A percentile compares a stretch with the other conserved stretches of the same genome.
Evolutionary conservation across 2,329 filamentous ascomycete species (phyloP).

Genomic region (Pseudogymnoascus sp.): DNA sequence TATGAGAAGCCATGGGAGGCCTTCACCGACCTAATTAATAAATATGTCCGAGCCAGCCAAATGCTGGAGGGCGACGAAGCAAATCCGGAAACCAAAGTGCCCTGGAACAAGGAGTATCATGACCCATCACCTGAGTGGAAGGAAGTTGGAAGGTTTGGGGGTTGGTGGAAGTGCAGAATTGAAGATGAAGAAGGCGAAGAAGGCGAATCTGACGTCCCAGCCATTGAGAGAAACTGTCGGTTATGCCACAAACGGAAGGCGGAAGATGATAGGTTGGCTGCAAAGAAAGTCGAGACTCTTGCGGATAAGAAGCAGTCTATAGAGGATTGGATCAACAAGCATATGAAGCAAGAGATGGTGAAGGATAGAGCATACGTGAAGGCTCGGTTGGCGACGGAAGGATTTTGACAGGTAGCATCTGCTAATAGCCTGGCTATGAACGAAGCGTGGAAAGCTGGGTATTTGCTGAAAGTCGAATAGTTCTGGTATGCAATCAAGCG

Average conservation of each 20-base stretch:
- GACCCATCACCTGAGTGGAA: slow-evolving; percentile 18
- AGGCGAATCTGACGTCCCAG: slow-evolving; percentile 8
- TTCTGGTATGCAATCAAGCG: background rate
- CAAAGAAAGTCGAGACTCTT: background rate
- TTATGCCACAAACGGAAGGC: background rate
- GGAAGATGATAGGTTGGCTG: background rate
- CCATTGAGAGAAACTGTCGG: background rate
- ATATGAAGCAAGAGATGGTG: background rate
- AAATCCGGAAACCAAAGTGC: background rate
- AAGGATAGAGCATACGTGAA: background rate
- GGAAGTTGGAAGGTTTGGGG: slow-evolving; percentile 13
- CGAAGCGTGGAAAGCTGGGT: background rate
- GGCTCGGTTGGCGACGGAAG: background rate
- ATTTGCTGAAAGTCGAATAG: background rate
- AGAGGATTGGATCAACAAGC: slow-evolving; percentile 1
- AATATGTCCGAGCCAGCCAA: slow-evolving; percentile 15
- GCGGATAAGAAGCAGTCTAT: background rate
- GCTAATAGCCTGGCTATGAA: background rate
- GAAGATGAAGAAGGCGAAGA: slow-evolving; percentile 13
- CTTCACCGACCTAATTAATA: slow-evolving; percentile 16
- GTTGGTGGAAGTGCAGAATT: slow-evolving; percentile 24
- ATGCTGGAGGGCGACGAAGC: slow-evolving; percentile 9
- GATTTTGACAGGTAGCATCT: background rate
- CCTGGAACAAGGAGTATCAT: slow-evolving; percentile 22
- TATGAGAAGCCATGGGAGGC: slow-evolving; percentile 16